Conservation (phyloP, 345 rosid species). For the Gossypium raimondii region DNA sequence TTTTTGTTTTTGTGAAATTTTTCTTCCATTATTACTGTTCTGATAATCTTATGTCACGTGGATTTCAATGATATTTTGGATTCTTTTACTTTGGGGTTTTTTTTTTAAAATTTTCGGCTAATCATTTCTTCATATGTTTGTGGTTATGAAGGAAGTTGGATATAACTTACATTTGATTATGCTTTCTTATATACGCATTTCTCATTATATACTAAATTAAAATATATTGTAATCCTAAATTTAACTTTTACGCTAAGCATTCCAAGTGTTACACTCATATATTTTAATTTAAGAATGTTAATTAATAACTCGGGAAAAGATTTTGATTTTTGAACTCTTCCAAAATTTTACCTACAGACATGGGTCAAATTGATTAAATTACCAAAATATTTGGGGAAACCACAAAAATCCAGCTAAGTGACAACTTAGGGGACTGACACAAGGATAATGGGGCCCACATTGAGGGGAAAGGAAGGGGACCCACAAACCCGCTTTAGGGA, state of each 20-base stretch:
- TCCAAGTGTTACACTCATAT: neutral
- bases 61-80: neutral
- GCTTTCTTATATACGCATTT: neutral
- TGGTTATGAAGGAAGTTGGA: neutral
- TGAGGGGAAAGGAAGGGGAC: neutral
- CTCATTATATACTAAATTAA: neutral
- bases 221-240: neutral
- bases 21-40: neutral
- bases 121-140: neutral
- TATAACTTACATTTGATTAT: neutral
- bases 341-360: no score
- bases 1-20: no score
- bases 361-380: no score
- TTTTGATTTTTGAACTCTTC: no score
- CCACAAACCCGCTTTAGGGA: neutral
- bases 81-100: no score
- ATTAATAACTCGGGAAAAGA: neutral
- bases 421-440: slow-evolving; percentile 1
- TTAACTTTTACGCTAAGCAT: neutral
- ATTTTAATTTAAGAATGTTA: neutral
- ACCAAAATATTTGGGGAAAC: no score
- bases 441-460: neutral
- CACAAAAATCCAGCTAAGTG: neutral
- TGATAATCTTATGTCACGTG: neutral
- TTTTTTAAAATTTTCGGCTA: no score